A percentile compares a stretch with the other conserved stretches of the same genome.
Evolutionary conservation across 1,139 yeast species (phyloP).

Genomic region (Citeromyces hawaiiensis): DNA sequence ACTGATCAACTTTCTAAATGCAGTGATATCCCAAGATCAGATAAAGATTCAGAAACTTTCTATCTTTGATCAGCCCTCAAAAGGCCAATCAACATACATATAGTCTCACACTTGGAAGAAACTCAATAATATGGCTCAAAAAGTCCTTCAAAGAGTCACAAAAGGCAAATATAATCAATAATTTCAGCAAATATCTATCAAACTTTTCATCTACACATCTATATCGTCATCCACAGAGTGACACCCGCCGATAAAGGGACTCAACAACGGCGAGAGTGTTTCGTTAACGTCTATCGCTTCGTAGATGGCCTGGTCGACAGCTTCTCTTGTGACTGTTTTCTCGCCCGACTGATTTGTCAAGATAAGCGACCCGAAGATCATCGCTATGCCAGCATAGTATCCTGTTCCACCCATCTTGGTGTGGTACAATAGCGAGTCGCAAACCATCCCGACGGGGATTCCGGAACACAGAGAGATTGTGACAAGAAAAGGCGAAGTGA

Average conservation of each 20-base stretch:
- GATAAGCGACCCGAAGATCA: conserved; percentile 32
- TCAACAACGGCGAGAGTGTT: conserved; percentile 29
- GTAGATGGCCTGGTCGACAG: conserved; percentile 34
- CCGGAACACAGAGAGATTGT: conserved; percentile 91
- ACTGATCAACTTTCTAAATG: too few species aligned
- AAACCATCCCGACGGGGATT: conserved; percentile 82
- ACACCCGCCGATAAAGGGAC: conserved; percentile 20
- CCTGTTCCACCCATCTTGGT: conserved; percentile 18
- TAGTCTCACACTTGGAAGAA: too few species aligned
- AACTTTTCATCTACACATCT: not conserved
- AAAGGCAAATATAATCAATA: too few species aligned
- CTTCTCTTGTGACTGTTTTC: conserved; percentile 30
- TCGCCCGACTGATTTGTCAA: conserved; percentile 32
- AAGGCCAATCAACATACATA: too few species aligned
- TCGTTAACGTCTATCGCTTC: conserved; percentile 34
- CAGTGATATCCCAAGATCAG: too few species aligned
- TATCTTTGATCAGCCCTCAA: too few species aligned
- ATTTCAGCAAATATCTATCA: too few species aligned
- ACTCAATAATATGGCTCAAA: too few species aligned
- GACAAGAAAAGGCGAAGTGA: conserved; percentile 88
- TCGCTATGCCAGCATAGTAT: conserved; percentile 30
- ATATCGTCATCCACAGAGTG: not conserved
- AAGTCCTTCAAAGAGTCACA: too few species aligned
- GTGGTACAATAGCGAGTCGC: conserved; percentile 26
- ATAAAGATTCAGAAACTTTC: too few species aligned